phyloP scores from a whole-genome alignment of 768 basidiomycete genomes.

The Podaxis sp. region DNA sequence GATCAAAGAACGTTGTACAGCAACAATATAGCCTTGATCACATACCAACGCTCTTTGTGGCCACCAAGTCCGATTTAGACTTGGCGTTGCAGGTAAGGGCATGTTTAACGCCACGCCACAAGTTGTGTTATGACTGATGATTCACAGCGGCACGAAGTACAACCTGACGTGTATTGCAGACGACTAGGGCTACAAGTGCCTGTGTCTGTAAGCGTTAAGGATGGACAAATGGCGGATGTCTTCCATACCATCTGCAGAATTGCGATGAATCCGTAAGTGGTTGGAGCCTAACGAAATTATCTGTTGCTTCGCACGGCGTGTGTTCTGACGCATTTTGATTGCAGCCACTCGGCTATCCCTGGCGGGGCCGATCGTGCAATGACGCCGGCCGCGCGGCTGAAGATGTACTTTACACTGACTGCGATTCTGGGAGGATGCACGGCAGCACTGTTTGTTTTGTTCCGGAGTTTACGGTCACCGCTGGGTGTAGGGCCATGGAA shows the following conservation, averaged over 20 bases:
- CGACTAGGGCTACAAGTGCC: slow-evolving; percentile 88
- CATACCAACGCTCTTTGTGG: slow-evolving; percentile 94
- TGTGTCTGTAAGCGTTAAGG: slow-evolving; percentile 89
- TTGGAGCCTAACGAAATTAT: not conserved
- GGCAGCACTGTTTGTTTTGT: slow-evolving; percentile 67
- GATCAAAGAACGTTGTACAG: slow-evolving; percentile 37
- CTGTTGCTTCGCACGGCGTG: slow-evolving; percentile 19
- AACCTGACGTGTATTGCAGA: slow-evolving; percentile 96
- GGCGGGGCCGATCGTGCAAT: slow-evolving; percentile 81
- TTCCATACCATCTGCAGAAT: slow-evolving; percentile 84
- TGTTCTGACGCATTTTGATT: slow-evolving; percentile 27
- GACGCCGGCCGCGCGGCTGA: slow-evolving; percentile 64
- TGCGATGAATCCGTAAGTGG: slow-evolving; percentile 80
- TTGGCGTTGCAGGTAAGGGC: slow-evolving; percentile 81
- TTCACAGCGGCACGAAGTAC: slow-evolving; percentile 91
- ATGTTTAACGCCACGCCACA: slow-evolving; percentile 12
- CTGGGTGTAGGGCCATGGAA: slow-evolving; percentile 51
- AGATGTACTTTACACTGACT: slow-evolving; percentile 70
- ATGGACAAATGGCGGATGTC: slow-evolving; percentile 80
- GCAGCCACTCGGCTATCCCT: slow-evolving; percentile 66
- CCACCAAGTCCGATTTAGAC: slow-evolving; percentile 98
- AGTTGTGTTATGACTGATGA: not conserved
- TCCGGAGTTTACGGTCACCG: slow-evolving; percentile 66
- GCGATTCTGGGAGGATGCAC: slow-evolving; percentile 73
- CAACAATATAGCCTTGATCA: slow-evolving; percentile 97